Conservation (phyloP, 164 flowering plant genomes). For the Aristolochia fimbriata region DNA sequence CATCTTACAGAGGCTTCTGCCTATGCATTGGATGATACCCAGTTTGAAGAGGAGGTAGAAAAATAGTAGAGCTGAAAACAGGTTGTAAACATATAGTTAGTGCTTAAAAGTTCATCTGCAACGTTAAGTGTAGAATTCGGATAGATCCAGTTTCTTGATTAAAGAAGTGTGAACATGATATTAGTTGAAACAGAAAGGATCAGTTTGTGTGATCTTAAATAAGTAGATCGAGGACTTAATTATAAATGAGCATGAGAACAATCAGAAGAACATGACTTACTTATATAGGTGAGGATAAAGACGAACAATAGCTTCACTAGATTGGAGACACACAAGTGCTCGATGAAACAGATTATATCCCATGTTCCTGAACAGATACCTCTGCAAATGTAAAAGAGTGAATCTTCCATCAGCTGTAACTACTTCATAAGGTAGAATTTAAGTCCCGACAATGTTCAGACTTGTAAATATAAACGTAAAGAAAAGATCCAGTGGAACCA, state of each 20-base stretch:
- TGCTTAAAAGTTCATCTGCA: too few relatives aligned
- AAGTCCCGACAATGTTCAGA: too few relatives aligned
- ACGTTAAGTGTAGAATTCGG: too few relatives aligned
- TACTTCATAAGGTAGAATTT: not conserved
- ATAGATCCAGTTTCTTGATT: not conserved
- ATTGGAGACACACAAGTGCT: constrained; percentile 49
- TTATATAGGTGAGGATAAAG: constrained; percentile 40
- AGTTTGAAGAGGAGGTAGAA: constrained; percentile 45
- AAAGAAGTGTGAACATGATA: not conserved
- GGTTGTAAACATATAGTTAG: not conserved
- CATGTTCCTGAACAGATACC: constrained; percentile 54
- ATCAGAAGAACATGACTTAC: constrained; percentile 23
- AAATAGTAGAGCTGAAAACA: constrained; percentile 38
- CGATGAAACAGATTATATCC: constrained; percentile 57
- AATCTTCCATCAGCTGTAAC: not conserved
- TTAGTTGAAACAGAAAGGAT: not conserved
- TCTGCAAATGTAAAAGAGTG: constrained; percentile 22
- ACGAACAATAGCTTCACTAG: constrained; percentile 48
- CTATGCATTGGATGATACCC: constrained; percentile 60
- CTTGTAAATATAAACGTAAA: not conserved
- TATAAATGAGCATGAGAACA: too few relatives aligned
- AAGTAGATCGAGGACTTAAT: not conserved
- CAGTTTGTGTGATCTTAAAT: not conserved
- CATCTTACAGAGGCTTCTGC: constrained; percentile 56
- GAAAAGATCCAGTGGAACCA: too few relatives aligned